Evolutionary conservation across 371 early-diverging fungal genomes (phyloP).

Genomic region (Mucor plumbeus): DNA sequence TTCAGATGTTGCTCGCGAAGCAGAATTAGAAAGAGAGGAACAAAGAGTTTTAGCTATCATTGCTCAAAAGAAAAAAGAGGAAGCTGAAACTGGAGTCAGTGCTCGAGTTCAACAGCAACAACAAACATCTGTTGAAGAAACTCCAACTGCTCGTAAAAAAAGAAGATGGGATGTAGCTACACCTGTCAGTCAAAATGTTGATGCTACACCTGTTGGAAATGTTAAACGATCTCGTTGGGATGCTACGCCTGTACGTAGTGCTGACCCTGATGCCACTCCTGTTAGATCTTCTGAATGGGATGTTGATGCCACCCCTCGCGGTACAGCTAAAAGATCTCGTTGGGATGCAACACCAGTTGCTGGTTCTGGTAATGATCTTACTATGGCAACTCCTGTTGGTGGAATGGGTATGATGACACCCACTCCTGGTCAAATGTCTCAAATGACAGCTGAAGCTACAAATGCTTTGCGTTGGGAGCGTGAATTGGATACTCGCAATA

Average conservation of each 20-base stretch:
- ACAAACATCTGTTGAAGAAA: slow-evolving; percentile 20
- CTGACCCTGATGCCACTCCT: slow-evolving; percentile 47
- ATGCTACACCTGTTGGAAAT: slow-evolving; percentile 69
- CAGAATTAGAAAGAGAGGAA: slow-evolving; percentile 85
- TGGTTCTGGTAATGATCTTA: slow-evolving; percentile 34
- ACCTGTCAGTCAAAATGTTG: slow-evolving; percentile 60
- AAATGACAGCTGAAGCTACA: slow-evolving; percentile 82
- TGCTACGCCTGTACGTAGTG: slow-evolving; percentile 72
- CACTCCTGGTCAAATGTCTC: slow-evolving; percentile 58
- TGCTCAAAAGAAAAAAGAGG: slow-evolving; percentile 75
- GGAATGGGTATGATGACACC: slow-evolving; percentile 81
- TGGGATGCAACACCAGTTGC: slow-evolving; percentile 87
- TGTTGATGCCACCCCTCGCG: slow-evolving; percentile 64
- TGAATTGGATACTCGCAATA: slow-evolving; percentile 88
- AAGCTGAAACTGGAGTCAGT: slow-evolving; percentile 45
- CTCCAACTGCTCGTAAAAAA: slow-evolving; percentile 60
- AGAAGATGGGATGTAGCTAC: slow-evolving; percentile 90
- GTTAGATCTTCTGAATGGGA: slow-evolving; percentile 54
- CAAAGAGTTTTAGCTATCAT: slow-evolving; percentile 70
- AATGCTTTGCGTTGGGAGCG: slow-evolving; percentile 81
- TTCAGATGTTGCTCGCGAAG: slow-evolving; percentile 85
- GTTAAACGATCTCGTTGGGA: slow-evolving; percentile 81
- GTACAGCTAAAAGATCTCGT: slow-evolving; percentile 64
- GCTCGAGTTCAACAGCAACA: slow-evolving; percentile 24
- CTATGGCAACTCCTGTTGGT: slow-evolving; percentile 77